These are phyloP conservation scores for Chaetomium cochliodes DNA, from an alignment of 495 filamentous ascomycete genomes.

Conservation along the genomic window DNA sequence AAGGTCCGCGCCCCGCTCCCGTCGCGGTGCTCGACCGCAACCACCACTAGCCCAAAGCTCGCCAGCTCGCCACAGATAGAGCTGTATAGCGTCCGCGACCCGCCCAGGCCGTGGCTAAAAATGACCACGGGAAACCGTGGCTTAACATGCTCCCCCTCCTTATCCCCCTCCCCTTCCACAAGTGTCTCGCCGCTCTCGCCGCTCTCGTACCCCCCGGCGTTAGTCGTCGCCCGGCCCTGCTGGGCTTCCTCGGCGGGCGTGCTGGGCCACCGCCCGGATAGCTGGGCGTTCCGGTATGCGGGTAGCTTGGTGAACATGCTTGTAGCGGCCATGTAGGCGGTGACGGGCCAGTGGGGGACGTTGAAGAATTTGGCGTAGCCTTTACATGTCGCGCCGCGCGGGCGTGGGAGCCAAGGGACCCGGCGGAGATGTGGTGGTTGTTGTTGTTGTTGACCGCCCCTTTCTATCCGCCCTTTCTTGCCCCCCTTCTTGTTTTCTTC, in stretches of 20 bases:
- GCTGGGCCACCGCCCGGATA: constrained; percentile 39
- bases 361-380: constrained; percentile 56
- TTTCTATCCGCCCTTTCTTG: neutral
- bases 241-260: constrained; percentile 42
- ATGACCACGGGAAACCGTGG: constrained; percentile 62
- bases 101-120: constrained; percentile 68
- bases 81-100: constrained; percentile 61
- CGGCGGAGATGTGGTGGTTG: constrained; percentile 36
- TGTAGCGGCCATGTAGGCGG: constrained; percentile 48
- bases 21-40: constrained; percentile 69
- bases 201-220: neutral
- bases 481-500: neutral
- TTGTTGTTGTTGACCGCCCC: neutral
- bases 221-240: neutral
- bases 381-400: constrained; percentile 48
- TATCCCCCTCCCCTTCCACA: neutral
- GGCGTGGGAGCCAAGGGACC: constrained; percentile 55
- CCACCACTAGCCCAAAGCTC: constrained; percentile 63
- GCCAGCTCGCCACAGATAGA: constrained; percentile 61
- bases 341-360: constrained; percentile 41
- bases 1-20: constrained; percentile 62
- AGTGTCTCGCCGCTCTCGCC: constrained; percentile 11
- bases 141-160: neutral
- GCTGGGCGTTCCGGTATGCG: constrained; percentile 52
- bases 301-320: constrained; percentile 59